A percentile compares a stretch with the other conserved stretches of the same genome.
These are phyloP conservation scores for Neurospora tetrasperma DNA, from an alignment of 495 filamentous ascomycete species.

Conservation along the genomic window DNA sequence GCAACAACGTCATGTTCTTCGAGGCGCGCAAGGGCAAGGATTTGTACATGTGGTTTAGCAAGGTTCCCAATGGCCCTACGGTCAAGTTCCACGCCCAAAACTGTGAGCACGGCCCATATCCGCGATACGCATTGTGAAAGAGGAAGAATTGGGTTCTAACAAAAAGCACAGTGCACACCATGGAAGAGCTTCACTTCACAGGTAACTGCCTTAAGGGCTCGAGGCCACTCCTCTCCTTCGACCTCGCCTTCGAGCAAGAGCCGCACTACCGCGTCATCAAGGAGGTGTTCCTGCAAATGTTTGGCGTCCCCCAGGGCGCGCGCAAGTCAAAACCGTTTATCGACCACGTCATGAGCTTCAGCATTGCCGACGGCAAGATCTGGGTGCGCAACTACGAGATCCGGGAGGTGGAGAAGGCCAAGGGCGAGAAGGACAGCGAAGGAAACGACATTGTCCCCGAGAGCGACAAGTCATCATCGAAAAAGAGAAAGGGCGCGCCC, in stretches of 20 bases:
- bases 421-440: constrained; percentile 28
- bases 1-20: constrained; percentile 96
- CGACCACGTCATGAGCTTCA: constrained; percentile 90
- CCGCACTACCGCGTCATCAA: constrained; percentile 63
- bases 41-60: constrained; percentile 87
- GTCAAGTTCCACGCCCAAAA: constrained; percentile 79
- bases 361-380: constrained; percentile 86
- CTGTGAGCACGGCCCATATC: constrained; percentile 14
- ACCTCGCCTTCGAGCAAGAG: constrained; percentile 67
- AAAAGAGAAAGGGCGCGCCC: constrained; percentile 26
- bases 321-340: constrained; percentile 91
- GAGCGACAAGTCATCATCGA: constrained; percentile 12
- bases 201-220: constrained; percentile 95
- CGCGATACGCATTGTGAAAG: not conserved
- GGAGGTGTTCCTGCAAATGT: constrained; percentile 84
- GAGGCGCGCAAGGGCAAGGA: constrained; percentile 93
- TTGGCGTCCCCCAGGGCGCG: constrained; percentile 81
- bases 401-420: constrained; percentile 61
- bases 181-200: constrained; percentile 91
- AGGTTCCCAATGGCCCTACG: constrained; percentile 90
- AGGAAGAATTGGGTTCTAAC: constrained; percentile 2
- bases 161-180: constrained; percentile 61
- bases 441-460: constrained; percentile 12
- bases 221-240: constrained; percentile 90
- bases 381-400: constrained; percentile 96